phyloP scores from a whole-genome alignment of 2,329 filamentous ascomycete species.

The Hysterium pulicare region DNA sequence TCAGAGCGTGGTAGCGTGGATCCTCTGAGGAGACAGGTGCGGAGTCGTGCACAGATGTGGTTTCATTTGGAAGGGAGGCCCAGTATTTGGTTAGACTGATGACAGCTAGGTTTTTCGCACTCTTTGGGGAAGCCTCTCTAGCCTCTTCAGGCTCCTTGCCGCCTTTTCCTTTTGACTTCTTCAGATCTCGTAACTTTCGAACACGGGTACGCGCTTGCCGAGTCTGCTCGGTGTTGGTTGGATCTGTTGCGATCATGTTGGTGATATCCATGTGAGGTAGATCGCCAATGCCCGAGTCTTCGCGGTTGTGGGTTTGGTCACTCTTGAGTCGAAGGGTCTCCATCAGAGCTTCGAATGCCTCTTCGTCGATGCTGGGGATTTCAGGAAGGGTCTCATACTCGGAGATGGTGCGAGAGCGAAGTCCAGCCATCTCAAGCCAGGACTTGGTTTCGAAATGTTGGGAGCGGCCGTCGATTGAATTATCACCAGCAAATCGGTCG shows the following conservation, averaged over 20 bases:
- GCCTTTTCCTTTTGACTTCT: conserved; percentile 10
- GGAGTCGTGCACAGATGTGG: too few relatives aligned
- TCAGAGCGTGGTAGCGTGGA: too few relatives aligned
- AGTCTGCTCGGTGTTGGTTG: not conserved
- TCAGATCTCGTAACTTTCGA: conserved; percentile 30
- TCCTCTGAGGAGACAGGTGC: too few relatives aligned
- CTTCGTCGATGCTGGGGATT: not conserved
- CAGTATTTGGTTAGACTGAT: too few relatives aligned
- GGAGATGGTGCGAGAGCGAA: conserved; percentile 1
- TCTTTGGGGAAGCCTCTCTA: too few relatives aligned
- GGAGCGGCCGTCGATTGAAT: too few relatives aligned
- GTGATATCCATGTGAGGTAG: not conserved
- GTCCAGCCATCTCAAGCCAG: too few relatives aligned
- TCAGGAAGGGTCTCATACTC: not conserved
- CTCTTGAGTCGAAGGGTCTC: not conserved
- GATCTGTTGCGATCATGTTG: not conserved
- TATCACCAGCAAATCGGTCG: too few relatives aligned
- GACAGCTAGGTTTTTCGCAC: too few relatives aligned
- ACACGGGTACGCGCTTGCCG: conserved; percentile 28
- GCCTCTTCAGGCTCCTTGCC: not conserved
- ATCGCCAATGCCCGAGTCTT: conserved; percentile 3
- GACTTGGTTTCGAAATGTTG: too few relatives aligned
- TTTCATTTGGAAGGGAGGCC: too few relatives aligned
- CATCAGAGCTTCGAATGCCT: not conserved
- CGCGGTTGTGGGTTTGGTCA: not conserved